phyloP scores from a whole-genome alignment of 805 yeast genomes.

The Kodamaea kakaduensis region DNA sequence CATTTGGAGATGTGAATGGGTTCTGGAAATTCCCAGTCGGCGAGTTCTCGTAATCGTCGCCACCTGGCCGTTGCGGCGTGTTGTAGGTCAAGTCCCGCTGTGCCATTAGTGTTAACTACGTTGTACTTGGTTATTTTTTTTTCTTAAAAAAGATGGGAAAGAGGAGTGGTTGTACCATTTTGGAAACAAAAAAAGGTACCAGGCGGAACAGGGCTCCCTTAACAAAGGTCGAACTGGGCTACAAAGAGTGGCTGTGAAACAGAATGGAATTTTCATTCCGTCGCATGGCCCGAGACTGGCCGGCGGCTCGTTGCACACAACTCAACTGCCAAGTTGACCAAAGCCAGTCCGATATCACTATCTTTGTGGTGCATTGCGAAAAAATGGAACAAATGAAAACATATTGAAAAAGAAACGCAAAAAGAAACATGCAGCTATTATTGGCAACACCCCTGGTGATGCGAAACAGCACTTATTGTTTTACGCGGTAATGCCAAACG shows the following conservation, averaged over 20 bases:
- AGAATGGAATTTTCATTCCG: no score
- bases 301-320: no score
- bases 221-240: background rate
- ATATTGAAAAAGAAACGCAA: background rate
- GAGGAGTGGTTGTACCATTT: conserved; percentile 3
- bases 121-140: conserved; percentile 1
- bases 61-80: conserved; percentile 14
- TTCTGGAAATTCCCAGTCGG: conserved; percentile 7
- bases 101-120: no score
- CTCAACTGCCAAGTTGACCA: no score
- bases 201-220: background rate
- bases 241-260: no score
- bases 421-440: background rate
- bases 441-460: background rate
- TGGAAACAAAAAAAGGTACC: background rate
- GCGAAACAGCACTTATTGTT: no score
- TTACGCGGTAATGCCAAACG: no score
- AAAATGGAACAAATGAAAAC: no score
- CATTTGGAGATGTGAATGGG: conserved; percentile 13
- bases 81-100: conserved; percentile 35
- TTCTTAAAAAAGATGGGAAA: conserved; percentile 3
- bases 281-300: no score
- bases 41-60: conserved; percentile 5
- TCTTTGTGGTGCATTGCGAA: no score
- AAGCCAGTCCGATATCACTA: no score